Percentiles rank a stretch among this genome's conserved stretches.
These are phyloP conservation scores for Pseudogymnoascus sp. DNA, from an alignment of 2,329 filamentous ascomycete species.

Conservation along the genomic window DNA sequence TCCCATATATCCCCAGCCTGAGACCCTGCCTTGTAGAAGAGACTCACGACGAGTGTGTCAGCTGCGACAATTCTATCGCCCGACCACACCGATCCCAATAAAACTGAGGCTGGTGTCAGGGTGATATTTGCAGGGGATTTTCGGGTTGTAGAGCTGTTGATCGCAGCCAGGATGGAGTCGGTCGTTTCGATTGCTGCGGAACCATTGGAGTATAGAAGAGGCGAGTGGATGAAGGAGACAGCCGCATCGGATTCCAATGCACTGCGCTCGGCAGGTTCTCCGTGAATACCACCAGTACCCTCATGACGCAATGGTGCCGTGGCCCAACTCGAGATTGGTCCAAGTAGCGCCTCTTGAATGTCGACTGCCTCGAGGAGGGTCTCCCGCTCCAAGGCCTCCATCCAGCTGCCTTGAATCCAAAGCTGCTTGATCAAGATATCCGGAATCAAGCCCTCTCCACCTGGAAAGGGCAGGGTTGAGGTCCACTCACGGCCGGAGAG, in stretches of 20 bases:
- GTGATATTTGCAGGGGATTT: slow-evolving; percentile 38
- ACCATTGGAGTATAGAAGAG: slow-evolving; percentile 45
- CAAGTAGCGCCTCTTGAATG: slow-evolving; percentile 39
- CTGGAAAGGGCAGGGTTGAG: slow-evolving; percentile 34
- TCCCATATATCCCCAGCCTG: slow-evolving; percentile 35
- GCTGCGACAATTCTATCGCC: slow-evolving; percentile 38
- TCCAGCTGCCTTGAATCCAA: slow-evolving; percentile 46
- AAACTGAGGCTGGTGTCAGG: slow-evolving; percentile 41
- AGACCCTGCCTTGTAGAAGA: slow-evolving; percentile 38
- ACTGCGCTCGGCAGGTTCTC: not conserved
- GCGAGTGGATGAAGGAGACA: slow-evolving; percentile 38
- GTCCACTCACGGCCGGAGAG: slow-evolving; percentile 46
- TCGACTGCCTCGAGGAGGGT: slow-evolving; percentile 38
- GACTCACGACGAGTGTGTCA: slow-evolving; percentile 42
- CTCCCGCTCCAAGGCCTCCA: slow-evolving; percentile 40
- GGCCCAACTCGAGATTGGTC: slow-evolving; percentile 14
- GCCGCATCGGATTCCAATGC: not conserved
- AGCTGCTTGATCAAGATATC: slow-evolving; percentile 45
- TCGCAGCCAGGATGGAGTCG: slow-evolving; percentile 36
- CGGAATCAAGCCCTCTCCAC: slow-evolving; percentile 26
- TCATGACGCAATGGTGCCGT: slow-evolving; percentile 1
- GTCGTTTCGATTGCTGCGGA: slow-evolving; percentile 35
- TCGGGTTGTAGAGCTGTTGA: slow-evolving; percentile 34
- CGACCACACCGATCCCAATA: slow-evolving; percentile 41
- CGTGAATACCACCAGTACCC: not conserved